phyloP scores from a whole-genome alignment of 2,329 filamentous ascomycete genomes.

The Setomelanomma holmii region DNA sequence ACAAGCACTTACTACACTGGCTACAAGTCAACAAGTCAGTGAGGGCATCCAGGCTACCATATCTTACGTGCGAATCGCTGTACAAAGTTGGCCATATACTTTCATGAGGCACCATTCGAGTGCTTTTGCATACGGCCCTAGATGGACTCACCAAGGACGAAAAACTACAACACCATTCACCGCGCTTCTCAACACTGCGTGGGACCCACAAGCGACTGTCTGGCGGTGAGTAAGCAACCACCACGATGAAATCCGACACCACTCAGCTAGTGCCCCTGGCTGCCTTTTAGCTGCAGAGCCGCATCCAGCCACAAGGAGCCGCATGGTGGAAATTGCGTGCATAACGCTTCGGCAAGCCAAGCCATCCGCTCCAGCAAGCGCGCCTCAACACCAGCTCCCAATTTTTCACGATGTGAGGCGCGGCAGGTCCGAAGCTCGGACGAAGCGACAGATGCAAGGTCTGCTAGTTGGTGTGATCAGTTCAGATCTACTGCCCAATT shows the following conservation, averaged over 20 bases:
- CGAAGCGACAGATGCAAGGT: not conserved
- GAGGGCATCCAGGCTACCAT: no score
- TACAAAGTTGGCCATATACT: no score
- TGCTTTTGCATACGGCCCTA: no score
- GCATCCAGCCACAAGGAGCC: slow-evolving; percentile 3
- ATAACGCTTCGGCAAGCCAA: not conserved
- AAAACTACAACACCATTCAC: not conserved
- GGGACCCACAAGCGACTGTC: not conserved
- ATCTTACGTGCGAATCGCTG: no score
- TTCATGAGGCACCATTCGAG: no score
- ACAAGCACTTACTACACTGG: no score
- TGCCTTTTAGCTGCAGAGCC: slow-evolving; percentile 2
- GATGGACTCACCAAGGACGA: no score
- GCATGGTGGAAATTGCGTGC: not conserved
- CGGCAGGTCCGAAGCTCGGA: not conserved
- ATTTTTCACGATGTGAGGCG: not conserved
- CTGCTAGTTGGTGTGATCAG: not conserved
- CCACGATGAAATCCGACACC: not conserved
- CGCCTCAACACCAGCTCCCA: slow-evolving; percentile 4
- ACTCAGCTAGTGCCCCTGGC: not conserved
- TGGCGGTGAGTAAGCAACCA: not conserved
- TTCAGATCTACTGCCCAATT: not conserved
- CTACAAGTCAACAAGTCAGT: no score
- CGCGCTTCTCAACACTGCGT: not conserved
- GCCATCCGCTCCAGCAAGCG: not conserved